phyloP scores from a whole-genome alignment of 306 rosid genomes.

The Vigna angularis region DNA sequence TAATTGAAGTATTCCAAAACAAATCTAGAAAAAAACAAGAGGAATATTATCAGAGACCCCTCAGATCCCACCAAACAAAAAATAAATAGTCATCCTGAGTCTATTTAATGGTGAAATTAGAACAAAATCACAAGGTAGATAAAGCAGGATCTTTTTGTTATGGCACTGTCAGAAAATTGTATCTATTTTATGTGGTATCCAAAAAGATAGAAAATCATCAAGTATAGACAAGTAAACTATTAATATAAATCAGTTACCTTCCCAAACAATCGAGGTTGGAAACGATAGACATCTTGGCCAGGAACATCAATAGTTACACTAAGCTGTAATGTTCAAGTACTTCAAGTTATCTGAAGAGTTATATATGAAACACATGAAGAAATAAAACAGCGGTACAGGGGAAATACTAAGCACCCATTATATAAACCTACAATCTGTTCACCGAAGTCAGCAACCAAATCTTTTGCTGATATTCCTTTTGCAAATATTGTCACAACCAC shows the following conservation, averaged over 20 bases:
- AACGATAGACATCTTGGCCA: slow-evolving; percentile 71
- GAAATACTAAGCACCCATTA: background rate
- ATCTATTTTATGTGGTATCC: slow-evolving; percentile 1
- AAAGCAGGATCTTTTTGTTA: slow-evolving; percentile 11
- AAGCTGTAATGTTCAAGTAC: slow-evolving; percentile 60
- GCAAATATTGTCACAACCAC: slow-evolving; percentile 90
- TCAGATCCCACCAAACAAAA: background rate
- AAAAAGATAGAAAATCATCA: background rate
- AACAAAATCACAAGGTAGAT: slow-evolving; percentile 26
- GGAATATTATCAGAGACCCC: background rate
- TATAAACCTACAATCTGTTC: slow-evolving; percentile 81
- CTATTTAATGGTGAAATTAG: slow-evolving; percentile 8
- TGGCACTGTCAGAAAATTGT: slow-evolving; percentile 2
- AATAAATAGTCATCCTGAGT: background rate
- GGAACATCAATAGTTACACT: slow-evolving; percentile 74
- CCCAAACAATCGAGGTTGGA: slow-evolving; percentile 85
- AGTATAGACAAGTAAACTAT: slow-evolving; percentile 9
- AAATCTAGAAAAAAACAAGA: slow-evolving; percentile 8
- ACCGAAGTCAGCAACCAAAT: slow-evolving; percentile 75
- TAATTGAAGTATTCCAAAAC: slow-evolving; percentile 18
- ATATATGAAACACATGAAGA: background rate
- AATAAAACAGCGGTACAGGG: slow-evolving; percentile 17
- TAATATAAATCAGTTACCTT: slow-evolving; percentile 63
- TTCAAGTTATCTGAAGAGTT: slow-evolving; percentile 18
- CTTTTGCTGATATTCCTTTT: slow-evolving; percentile 75